These are phyloP conservation scores for Malassezia slooffiae DNA, from an alignment of 1,284 basidiomycete genomes.

Conservation along the genomic window DNA sequence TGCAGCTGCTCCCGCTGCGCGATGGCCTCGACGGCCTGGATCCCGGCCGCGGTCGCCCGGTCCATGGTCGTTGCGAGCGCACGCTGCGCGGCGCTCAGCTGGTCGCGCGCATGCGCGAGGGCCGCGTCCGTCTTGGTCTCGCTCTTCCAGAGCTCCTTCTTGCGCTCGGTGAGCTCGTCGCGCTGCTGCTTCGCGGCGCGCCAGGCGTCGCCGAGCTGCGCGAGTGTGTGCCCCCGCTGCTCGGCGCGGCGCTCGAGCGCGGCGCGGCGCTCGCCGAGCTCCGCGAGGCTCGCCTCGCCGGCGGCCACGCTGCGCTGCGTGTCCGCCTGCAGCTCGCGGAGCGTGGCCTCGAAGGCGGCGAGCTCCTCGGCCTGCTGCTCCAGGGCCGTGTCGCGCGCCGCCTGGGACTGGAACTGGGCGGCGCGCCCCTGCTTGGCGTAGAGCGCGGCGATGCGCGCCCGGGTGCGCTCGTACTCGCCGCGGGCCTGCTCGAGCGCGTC, in stretches of 20 bases:
- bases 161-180: conserved; percentile 40
- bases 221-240: conserved; percentile 50
- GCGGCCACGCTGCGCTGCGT: conserved; percentile 16
- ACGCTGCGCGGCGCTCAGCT: conserved; percentile 72
- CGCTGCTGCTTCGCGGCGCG: conserved; percentile 37
- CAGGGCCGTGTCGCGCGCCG: conserved; percentile 37
- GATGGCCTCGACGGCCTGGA: conserved; percentile 72
- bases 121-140: conserved; percentile 64
- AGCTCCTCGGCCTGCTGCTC: conserved; percentile 26
- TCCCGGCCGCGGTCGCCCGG: conserved; percentile 77
- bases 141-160: conserved; percentile 58
- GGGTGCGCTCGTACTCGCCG: conserved; percentile 24
- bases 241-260: conserved; percentile 53
- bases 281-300: conserved; percentile 57
- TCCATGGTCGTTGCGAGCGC: conserved; percentile 74
- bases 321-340: conserved; percentile 17
- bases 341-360: conserved; percentile 16
- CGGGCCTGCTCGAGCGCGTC: conserved; percentile 42
- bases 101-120: conserved; percentile 62
- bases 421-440: conserved; percentile 41
- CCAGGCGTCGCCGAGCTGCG: conserved; percentile 21
- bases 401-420: conserved; percentile 29
- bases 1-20: conserved; percentile 61
- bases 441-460: conserved; percentile 29
- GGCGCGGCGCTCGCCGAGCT: conserved; percentile 54